phyloP scores from a whole-genome alignment of 2,329 filamentous ascomycete species.

The Stachybotrys elegans region DNA sequence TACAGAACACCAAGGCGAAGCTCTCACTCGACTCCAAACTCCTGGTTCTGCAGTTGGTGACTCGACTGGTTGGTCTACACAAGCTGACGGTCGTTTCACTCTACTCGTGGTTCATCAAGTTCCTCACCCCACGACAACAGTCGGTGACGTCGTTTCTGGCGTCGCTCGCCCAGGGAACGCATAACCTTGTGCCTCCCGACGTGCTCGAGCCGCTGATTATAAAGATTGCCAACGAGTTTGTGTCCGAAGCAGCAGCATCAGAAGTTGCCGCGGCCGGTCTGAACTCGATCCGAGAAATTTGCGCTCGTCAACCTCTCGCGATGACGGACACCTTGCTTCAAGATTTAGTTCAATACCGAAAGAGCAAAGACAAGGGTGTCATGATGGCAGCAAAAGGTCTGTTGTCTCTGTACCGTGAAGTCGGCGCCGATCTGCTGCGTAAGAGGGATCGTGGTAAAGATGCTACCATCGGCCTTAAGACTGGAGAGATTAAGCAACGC shows the following conservation, averaged over 20 bases:
- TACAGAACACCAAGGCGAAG: slow-evolving; percentile 81
- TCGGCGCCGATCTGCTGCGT: slow-evolving; percentile 81
- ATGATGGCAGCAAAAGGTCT: slow-evolving; percentile 97
- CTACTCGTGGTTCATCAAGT: slow-evolving; percentile 96
- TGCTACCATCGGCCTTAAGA: slow-evolving; percentile 74
- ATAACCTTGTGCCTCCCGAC: slow-evolving; percentile 88
- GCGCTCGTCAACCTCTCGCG: slow-evolving; percentile 85
- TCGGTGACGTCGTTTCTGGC: slow-evolving; percentile 92
- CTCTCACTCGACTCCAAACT: slow-evolving; percentile 85
- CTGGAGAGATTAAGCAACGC: slow-evolving; percentile 68
- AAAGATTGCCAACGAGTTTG: slow-evolving; percentile 98
- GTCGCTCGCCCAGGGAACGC: slow-evolving; percentile 84
- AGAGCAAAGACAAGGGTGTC: slow-evolving; percentile 98
- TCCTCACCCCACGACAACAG: slow-evolving; percentile 79
- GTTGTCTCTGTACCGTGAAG: slow-evolving; percentile 84
- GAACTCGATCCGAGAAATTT: slow-evolving; percentile 93
- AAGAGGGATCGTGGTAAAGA: slow-evolving; percentile 90
- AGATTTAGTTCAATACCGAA: slow-evolving; percentile 91
- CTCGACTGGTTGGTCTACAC: slow-evolving; percentile 85
- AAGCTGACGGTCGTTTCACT: slow-evolving; percentile 84
- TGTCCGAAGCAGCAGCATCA: slow-evolving; percentile 85
- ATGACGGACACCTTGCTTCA: slow-evolving; percentile 96
- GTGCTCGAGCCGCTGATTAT: slow-evolving; percentile 82
- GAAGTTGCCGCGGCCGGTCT: slow-evolving; percentile 90
- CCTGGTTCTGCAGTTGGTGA: slow-evolving; percentile 84